Conservation (phyloP, 768 basidiomycete species). For the Tylopilus intermedius region DNA sequence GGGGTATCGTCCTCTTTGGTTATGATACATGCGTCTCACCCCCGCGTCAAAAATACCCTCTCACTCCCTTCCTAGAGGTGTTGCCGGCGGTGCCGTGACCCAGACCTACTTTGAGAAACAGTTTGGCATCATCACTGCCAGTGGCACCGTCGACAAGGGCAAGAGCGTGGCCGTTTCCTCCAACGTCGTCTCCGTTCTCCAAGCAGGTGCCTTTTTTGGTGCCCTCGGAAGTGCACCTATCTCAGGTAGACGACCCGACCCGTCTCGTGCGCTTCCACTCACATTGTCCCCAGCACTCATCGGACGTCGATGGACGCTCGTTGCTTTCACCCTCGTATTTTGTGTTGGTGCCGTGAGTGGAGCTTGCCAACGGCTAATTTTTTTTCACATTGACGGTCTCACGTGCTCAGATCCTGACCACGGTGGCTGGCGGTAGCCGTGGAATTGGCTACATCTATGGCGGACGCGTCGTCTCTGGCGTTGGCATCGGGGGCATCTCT, state of each 20-base stretch:
- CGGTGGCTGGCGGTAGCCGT: constrained; percentile 50
- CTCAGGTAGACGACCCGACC: too few species aligned
- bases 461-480: constrained; percentile 74
- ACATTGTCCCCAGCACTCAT: constrained; percentile 42
- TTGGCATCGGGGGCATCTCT: constrained; percentile 71
- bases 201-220: too few species aligned
- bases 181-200: too few species aligned
- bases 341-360: constrained; percentile 63
- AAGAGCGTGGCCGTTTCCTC: too few species aligned
- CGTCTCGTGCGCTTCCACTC: not conserved
- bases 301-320: constrained; percentile 62
- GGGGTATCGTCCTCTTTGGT: constrained; percentile 70
- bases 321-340: constrained; percentile 62
- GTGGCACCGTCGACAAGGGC: too few species aligned
- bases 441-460: constrained; percentile 70
- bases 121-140: too few species aligned
- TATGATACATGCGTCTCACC: too few species aligned
- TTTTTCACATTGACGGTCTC: not conserved
- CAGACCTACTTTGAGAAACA: too few species aligned
- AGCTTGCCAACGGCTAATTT: not conserved
- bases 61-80: too few species aligned
- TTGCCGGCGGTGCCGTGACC: too few species aligned
- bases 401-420: constrained; percentile 56
- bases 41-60: too few species aligned
- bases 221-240: too few species aligned